A percentile compares a stretch with the other conserved stretches of the same genome.
These are phyloP conservation scores for Beauveria rudraprayagi DNA, from an alignment of 2,329 filamentous ascomycete species.

Conservation along the genomic window DNA sequence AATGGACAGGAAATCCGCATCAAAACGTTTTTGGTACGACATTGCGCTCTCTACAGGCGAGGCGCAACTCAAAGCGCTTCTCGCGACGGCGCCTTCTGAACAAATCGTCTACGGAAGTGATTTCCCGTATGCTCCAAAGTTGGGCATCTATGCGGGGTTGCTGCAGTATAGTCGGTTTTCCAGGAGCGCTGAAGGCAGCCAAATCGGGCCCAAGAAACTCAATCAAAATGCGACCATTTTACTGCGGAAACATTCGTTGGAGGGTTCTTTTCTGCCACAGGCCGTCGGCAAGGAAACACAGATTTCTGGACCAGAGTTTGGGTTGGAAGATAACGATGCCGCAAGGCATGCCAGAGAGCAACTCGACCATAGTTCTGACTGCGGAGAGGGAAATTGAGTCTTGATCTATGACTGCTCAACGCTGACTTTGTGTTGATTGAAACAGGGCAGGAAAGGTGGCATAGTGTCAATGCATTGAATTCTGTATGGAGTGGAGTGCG, in stretches of 20 bases:
- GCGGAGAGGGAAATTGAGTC: no score
- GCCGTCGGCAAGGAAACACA: neutral
- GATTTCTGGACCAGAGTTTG: neutral
- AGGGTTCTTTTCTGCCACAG: neutral
- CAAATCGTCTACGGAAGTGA: neutral
- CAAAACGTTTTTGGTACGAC: neutral
- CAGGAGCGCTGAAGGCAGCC: neutral
- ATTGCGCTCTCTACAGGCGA: neutral
- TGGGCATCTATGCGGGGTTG: neutral
- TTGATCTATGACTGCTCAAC: no score
- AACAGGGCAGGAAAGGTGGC: no score
- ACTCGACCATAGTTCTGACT: neutral
- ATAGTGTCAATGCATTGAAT: no score
- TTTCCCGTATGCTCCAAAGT: neutral
- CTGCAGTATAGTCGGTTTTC: neutral
- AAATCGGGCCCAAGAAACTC: neutral
- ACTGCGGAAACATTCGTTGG: neutral
- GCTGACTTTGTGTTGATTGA: no score
- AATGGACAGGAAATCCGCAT: neutral
- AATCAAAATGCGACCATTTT: neutral
- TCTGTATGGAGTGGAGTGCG: no score
- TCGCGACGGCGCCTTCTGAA: neutral
- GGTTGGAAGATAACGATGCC: neutral
- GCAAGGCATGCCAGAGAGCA: neutral
- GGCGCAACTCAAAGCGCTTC: neutral